These are phyloP conservation scores for Deinandra increscens DNA, from an alignment of 129 eudicot genomes.

Conservation along the genomic window DNA sequence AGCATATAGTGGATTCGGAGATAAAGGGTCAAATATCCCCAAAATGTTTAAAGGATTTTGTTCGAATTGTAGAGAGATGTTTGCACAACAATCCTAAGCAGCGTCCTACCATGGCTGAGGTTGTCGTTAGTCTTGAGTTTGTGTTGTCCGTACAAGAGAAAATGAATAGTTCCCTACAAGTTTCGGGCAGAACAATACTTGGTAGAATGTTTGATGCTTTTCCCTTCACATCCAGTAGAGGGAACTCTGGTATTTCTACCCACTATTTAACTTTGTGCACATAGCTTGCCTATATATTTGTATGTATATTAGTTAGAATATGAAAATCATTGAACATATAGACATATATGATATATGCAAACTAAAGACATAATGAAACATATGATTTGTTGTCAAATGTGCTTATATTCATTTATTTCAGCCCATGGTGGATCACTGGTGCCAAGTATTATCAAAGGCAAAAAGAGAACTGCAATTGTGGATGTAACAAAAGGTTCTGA, in stretches of 20 bases:
- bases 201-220: too few relatives aligned
- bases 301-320: neutral
- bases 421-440: neutral
- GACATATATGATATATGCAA: too few relatives aligned
- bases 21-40: neutral
- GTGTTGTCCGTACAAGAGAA: neutral
- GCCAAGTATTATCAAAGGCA: neutral
- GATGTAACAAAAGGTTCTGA: neutral
- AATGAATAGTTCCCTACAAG: neutral
- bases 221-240: neutral
- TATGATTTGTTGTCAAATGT: too few relatives aligned
- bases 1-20: neutral
- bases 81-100: too few relatives aligned
- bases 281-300: neutral
- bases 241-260: neutral
- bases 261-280: neutral
- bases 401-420: neutral
- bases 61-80: neutral
- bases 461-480: neutral
- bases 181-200: neutral
- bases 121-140: too few relatives aligned
- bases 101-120: too few relatives aligned
- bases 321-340: neutral
- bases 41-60: neutral
- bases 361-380: too few relatives aligned